phyloP scores from a whole-genome alignment of 31 red algal species.

The Odonthalia washingtoniensis region DNA sequence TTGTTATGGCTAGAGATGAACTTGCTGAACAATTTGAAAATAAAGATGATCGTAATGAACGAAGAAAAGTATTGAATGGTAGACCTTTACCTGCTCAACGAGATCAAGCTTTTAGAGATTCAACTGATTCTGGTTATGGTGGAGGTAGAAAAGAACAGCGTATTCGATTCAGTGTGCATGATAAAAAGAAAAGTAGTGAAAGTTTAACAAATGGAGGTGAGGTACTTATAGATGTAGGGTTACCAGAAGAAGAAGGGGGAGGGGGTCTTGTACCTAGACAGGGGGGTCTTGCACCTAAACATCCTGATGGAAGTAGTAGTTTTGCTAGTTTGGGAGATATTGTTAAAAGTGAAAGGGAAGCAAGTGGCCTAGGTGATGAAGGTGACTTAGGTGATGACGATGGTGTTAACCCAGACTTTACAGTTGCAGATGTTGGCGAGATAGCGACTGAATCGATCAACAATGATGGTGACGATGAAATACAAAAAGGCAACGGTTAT shows the following conservation, averaged over 20 bases:
- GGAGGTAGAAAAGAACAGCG: too few relatives aligned
- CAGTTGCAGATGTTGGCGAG: not conserved
- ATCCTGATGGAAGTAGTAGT: not conserved
- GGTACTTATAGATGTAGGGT: not conserved
- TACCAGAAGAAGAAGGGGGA: too few relatives aligned
- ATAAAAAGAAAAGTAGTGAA: not conserved
- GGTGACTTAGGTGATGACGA: not conserved
- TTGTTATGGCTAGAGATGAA: constrained; percentile 53
- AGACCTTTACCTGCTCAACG: not conserved
- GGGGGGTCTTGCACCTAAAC: not conserved
- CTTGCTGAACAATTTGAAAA: constrained; percentile 1
- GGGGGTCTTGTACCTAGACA: too few relatives aligned
- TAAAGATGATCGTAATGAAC: not conserved
- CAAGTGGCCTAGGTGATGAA: not conserved
- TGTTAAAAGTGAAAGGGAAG: not conserved
- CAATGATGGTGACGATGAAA: not conserved
- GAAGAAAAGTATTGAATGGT: not conserved
- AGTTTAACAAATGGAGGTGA: not conserved
- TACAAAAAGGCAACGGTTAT: not conserved
- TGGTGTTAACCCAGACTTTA: not conserved
- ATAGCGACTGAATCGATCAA: not conserved
- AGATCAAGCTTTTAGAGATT: not conserved
- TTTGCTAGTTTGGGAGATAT: not conserved
- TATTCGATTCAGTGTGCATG: too few relatives aligned
- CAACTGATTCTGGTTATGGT: not conserved